These are phyloP conservation scores for Populus hybrid DNA, from an alignment of 441 rosid genomes.

Conservation along the genomic window DNA sequence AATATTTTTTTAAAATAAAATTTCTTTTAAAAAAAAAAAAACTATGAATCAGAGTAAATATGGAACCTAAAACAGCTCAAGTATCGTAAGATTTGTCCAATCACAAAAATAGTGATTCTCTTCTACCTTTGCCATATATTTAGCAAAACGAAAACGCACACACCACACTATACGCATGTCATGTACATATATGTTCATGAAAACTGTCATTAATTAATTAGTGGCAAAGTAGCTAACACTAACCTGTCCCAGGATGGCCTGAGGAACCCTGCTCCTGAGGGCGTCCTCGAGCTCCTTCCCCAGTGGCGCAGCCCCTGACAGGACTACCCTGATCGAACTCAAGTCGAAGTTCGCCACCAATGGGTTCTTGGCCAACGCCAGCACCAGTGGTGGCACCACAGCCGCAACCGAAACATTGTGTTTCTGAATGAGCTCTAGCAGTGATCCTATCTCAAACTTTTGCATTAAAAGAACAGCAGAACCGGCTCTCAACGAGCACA, in stretches of 20 bases:
- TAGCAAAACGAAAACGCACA: background rate
- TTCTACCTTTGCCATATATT: background rate
- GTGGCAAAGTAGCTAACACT: constrained; percentile 3
- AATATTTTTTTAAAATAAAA: no score
- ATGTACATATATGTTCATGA: background rate
- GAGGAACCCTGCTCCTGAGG: constrained; percentile 61
- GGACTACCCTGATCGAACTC: constrained; percentile 65
- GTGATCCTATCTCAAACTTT: constrained; percentile 69
- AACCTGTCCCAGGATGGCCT: constrained; percentile 85
- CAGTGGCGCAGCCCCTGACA: constrained; percentile 95
- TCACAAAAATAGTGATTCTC: background rate
- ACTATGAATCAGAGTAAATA: no score
- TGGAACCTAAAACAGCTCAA: no score
- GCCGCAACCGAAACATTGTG: constrained; percentile 74
- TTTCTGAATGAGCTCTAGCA: constrained; percentile 65
- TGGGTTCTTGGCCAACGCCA: constrained; percentile 77
- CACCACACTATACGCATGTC: background rate
- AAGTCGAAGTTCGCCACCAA: constrained; percentile 59
- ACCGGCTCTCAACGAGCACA: constrained; percentile 68
- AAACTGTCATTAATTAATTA: background rate
- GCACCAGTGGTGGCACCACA: constrained; percentile 82
- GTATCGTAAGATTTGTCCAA: no score
- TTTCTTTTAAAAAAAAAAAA: no score
- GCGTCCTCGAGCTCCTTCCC: constrained; percentile 83
- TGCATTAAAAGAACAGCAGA: constrained; percentile 76